Evolutionary conservation across 1,139 yeast genomes (phyloP), one percentile per base, ranked within the genome.

Genomic region (Kluyveromyces sp.): DNA sequence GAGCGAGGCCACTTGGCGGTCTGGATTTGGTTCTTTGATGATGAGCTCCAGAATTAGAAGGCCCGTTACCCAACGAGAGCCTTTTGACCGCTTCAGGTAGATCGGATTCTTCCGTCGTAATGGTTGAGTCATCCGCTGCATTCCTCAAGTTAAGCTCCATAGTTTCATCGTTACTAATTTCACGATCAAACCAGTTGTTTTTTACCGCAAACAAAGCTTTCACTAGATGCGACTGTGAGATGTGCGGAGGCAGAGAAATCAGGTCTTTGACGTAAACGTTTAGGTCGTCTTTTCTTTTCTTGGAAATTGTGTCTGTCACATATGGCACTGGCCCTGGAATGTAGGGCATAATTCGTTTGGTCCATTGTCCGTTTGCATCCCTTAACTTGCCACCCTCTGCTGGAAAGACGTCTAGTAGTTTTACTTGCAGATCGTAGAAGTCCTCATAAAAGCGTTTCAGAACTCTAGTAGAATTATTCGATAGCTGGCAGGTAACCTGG

Each of bases 301-400:
- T 81, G 13, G 96, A 84, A 45, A 89, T 83, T 42, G 83, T 77
- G 60, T 89, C 97, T 50, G 89, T 88, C 41, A 92, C 96, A 60
- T 85, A 85, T 39, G 94, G 83, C 42, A 92, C 74, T 2, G 98
- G 99, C 1, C 98, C 98, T 0, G 98, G 98, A 60, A 94, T 89
- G 51, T 84, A 87, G 3, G 99, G 98, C 48, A 92, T 74, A 33
- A 83, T 83, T 51, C 98, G 76, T 37, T 73, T 73, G 52, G 78
- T 78, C 63, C 83, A 87, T 35, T 61, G 60, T 1, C 67, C 67
- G 28, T 55, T 54, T 2, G 54, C 49, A 39, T 82, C 79, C 39
- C 66, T 56, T 15, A 65, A 47, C 53, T 88, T 81, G 4, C 97
- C 97, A 3, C 97, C 95, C 63, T 92, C 98, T 51, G 73, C 80